Evolutionary conservation across 208 protist species (phyloP).

Genomic region (Trypanosoma congolense): DNA sequence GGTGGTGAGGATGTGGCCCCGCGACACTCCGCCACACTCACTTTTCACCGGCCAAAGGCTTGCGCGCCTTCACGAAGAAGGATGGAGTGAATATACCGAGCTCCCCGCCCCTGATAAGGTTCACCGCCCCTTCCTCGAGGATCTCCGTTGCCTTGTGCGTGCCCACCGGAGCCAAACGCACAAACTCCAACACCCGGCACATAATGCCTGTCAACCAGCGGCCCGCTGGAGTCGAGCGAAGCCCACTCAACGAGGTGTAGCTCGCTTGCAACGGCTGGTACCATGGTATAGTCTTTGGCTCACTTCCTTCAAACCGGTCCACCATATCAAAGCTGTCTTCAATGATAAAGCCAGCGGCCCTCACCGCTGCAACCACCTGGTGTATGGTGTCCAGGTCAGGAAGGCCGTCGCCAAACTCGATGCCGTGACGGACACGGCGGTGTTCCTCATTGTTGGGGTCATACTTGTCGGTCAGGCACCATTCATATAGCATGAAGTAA

Average conservation of each 20-base stretch:
- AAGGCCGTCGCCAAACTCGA: conserved; percentile 94
- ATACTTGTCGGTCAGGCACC: conserved; percentile 94
- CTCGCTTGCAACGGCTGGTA: conserved; percentile 79
- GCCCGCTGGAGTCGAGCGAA: conserved; percentile 81
- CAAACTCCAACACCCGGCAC: conserved; percentile 71
- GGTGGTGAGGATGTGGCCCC: too few relatives aligned
- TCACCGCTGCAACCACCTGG: conserved; percentile 76
- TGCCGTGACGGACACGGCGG: conserved; percentile 84
- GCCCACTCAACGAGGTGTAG: conserved; percentile 64
- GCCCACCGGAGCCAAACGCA: conserved; percentile 66
- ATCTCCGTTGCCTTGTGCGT: conserved; percentile 83
- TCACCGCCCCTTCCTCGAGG: conserved; percentile 84
- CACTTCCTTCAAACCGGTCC: conserved; percentile 50
- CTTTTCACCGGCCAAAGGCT: conserved; percentile 45
- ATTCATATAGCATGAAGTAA: conserved; percentile 93
- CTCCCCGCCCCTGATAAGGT: conserved; percentile 87
- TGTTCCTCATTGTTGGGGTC: conserved; percentile 88
- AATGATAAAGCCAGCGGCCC: conserved; percentile 90
- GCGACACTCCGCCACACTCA: too few relatives aligned
- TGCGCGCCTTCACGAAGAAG: conserved; percentile 86
- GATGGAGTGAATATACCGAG: conserved; percentile 91
- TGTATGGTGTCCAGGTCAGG: conserved; percentile 83
- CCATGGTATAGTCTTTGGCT: conserved; percentile 84
- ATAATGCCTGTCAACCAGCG: conserved; percentile 73
- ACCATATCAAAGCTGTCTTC: conserved; percentile 72